Base-by-base conservation (phyloP, 106 monocot species). In the Amphibolis antarctica region DNA sequence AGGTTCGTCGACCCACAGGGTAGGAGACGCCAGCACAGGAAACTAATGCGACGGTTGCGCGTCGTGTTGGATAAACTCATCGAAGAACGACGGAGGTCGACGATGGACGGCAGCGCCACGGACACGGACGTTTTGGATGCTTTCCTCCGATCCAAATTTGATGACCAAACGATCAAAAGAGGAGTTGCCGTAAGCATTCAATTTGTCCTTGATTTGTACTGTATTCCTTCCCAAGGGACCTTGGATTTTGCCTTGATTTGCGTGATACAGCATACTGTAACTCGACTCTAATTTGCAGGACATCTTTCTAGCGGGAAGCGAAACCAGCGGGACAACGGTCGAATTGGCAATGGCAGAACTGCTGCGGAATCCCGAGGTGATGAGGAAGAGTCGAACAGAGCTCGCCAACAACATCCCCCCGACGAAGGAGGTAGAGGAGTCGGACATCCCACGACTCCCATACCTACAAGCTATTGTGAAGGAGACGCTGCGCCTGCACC, bases 271-370 rank as follows among this genome's bases (percentile, higher is more conserved):
- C n/a, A n/a, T n/a, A 42, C 15, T 30, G 17, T 60, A 24, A 12
- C 13, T 23, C 13, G 11, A 12, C 25, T 7, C 10, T 13, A 24
- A 23, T 59, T n/a, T 42, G 24, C 29, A 85, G 85, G 82, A 85
- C n/a, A 30, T 75, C 5, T 81, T 85, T 48, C 28, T 44, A 3
- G 81, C 79, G 0, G 85, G 81, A n/a, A 74, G 23, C 42, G 85
- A 85, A 14, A 81, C 85, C 25, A 85, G 52, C 46, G 61, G 81
- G 12, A 51, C 0, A 5, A 77, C 81, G 2, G 27, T 81, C 1
- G 85, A 81, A 46, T 85, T 80, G 84, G 75, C 75, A n/a, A 78
- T 84, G 84, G 71, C 77, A 11, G 80, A 84, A 64, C 24, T 84
- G 64, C 61, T 85, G 6, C 74, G 24, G 1, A 60, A 64, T 42